Evolutionary conservation across 2,329 filamentous ascomycete genomes (phyloP).

Genomic region (Cladophialophora bantiana): DNA sequence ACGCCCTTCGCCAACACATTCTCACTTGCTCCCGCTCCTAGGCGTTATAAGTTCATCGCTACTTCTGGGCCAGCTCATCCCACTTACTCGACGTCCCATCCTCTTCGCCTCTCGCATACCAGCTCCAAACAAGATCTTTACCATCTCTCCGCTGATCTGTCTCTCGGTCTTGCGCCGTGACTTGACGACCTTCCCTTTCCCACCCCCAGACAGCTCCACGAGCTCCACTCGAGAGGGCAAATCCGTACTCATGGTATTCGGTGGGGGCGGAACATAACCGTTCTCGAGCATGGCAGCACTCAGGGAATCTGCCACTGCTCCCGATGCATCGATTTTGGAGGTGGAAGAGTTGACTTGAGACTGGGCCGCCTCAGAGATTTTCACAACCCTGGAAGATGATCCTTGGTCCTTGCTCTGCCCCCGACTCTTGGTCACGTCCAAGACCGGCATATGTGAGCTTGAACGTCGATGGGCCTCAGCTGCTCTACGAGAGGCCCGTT

Average conservation of each 20-base stretch:
- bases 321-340: not conserved
- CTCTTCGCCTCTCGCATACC: constrained; percentile 37
- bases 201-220: constrained; percentile 27
- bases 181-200: constrained; percentile 30
- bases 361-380: not conserved
- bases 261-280: constrained; percentile 22
- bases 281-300: constrained; percentile 28
- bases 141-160: constrained; percentile 33
- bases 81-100: constrained; percentile 36
- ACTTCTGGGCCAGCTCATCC: constrained; percentile 32
- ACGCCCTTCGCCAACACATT: not conserved
- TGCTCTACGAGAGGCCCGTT: constrained; percentile 19
- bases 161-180: constrained; percentile 27
- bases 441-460: constrained; percentile 11
- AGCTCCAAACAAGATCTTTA: constrained; percentile 37
- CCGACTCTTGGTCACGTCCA: constrained; percentile 1
- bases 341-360: constrained; percentile 1
- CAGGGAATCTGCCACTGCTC: constrained; percentile 13
- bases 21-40: constrained; percentile 10
- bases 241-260: no score
- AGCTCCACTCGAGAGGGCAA: constrained; percentile 19
- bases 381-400: constrained; percentile 4
- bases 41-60: constrained; percentile 28
- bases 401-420: constrained; percentile 1
- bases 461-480: constrained; percentile 23